phyloP scores from a whole-genome alignment of 768 basidiomycete genomes.

The Tulasnella sp. region DNA sequence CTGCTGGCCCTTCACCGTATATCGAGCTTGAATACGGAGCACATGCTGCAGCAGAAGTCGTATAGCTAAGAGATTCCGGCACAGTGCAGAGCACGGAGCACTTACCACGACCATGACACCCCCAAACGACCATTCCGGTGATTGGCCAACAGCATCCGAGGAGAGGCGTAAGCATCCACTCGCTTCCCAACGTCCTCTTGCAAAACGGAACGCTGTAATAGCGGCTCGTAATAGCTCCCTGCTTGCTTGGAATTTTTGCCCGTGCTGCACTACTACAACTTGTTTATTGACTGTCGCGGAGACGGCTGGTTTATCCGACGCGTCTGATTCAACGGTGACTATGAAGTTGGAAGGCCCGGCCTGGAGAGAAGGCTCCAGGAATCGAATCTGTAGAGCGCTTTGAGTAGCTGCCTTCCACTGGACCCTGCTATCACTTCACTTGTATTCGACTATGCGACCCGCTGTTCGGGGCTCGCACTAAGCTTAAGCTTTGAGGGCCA shows the following conservation, averaged over 20 bases:
- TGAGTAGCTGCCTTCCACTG: not conserved
- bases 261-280: not conserved
- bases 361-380: not conserved
- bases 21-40: not conserved
- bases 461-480: not conserved
- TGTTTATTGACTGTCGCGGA: not conserved
- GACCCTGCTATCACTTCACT: not conserved
- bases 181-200: not conserved
- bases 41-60: not conserved
- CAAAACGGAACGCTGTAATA: not conserved
- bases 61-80: not conserved
- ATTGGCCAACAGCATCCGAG: not conserved
- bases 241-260: not conserved
- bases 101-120: not conserved
- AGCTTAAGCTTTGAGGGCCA: not conserved
- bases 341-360: not conserved
- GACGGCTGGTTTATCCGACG: not conserved
- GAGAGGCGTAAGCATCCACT: not conserved
- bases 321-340: not conserved
- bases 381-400: not conserved
- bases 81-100: not conserved
- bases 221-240: not conserved
- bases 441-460: not conserved
- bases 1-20: not conserved
- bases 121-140: not conserved